Conservation (phyloP, 2,329 filamentous ascomycete species). For the Alternaria longipes region DNA sequence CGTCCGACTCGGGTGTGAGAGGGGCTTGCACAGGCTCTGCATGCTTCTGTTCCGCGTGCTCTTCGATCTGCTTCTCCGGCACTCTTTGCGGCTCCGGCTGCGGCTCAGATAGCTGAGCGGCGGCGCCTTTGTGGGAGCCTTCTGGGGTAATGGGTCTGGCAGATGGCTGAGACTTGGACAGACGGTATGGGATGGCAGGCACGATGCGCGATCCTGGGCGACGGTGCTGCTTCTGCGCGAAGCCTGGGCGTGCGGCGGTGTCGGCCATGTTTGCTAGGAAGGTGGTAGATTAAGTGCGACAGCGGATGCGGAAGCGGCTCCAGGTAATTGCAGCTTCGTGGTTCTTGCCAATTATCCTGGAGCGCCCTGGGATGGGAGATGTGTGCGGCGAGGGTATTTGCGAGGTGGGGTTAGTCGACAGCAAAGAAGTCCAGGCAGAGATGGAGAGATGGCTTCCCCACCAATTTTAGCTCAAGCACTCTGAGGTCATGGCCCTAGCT, state of each 20-base stretch:
- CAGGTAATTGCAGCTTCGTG: conserved; percentile 51
- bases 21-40: conserved; percentile 26
- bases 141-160: conserved; percentile 42
- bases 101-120: conserved; percentile 23
- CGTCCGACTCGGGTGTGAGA: conserved; percentile 42
- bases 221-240: conserved; percentile 38
- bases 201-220: conserved; percentile 46
- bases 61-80: conserved; percentile 23
- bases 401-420: conserved; percentile 15
- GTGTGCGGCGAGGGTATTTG: conserved; percentile 25
- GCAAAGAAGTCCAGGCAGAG: conserved; percentile 17
- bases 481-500: conserved; percentile 16
- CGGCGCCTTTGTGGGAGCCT: conserved; percentile 31
- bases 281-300: conserved; percentile 13
- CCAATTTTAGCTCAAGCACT: conserved; percentile 14
- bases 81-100: conserved; percentile 22
- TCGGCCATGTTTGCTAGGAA: conserved; percentile 27
- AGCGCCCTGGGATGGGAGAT: conserved; percentile 44
- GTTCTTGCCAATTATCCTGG: conserved; percentile 53
- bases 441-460: conserved; percentile 25
- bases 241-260: conserved; percentile 31
- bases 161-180: conserved; percentile 38
- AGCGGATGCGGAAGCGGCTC: conserved; percentile 44
- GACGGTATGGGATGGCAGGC: conserved; percentile 50
- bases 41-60: conserved; percentile 22